Evolutionary conservation across 2,329 filamentous ascomycete genomes (phyloP).

Genomic region (Arthrobotrys pseudoclavata): DNA sequence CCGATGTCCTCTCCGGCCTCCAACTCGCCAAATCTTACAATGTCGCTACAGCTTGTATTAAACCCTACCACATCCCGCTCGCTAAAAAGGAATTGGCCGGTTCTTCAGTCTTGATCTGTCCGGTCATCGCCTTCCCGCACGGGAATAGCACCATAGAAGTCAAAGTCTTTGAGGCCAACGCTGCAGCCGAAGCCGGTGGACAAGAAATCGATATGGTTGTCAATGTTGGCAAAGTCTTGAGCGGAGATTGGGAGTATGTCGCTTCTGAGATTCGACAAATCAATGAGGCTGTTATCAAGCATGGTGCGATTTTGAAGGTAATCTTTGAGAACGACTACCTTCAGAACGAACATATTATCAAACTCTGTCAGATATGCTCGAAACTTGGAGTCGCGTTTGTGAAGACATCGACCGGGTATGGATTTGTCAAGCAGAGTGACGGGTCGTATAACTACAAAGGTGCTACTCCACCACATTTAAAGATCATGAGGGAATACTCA

Average conservation of each 20-base stretch:
- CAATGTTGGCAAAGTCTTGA: constrained; percentile 73
- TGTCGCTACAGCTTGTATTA: constrained; percentile 73
- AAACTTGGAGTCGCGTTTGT: constrained; percentile 71
- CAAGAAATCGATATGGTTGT: constrained; percentile 74
- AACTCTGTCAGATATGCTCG: constrained; percentile 72
- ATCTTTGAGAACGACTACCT: constrained; percentile 76
- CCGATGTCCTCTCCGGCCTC: constrained; percentile 70
- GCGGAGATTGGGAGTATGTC: constrained; percentile 73
- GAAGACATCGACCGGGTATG: constrained; percentile 75
- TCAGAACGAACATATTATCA: constrained; percentile 69
- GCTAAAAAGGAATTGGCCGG: constrained; percentile 69
- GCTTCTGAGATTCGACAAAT: constrained; percentile 70
- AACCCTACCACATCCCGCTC: constrained; percentile 71
- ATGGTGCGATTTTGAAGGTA: constrained; percentile 71
- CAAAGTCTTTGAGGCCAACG: constrained; percentile 71
- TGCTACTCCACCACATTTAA: constrained; percentile 70
- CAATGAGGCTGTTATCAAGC: constrained; percentile 69
- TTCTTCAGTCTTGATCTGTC: constrained; percentile 70
- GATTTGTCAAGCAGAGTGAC: constrained; percentile 72
- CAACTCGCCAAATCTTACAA: constrained; percentile 68
- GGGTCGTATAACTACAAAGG: constrained; percentile 72
- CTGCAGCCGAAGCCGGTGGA: constrained; percentile 69
- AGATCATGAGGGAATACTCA: constrained; percentile 70
- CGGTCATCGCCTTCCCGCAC: constrained; percentile 75
- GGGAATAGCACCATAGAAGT: constrained; percentile 71